A percentile compares a stretch with the other conserved stretches of the same genome.
These are phyloP conservation scores for Taphrina communis DNA, from an alignment of 1,139 yeast species.

Conservation along the genomic window DNA sequence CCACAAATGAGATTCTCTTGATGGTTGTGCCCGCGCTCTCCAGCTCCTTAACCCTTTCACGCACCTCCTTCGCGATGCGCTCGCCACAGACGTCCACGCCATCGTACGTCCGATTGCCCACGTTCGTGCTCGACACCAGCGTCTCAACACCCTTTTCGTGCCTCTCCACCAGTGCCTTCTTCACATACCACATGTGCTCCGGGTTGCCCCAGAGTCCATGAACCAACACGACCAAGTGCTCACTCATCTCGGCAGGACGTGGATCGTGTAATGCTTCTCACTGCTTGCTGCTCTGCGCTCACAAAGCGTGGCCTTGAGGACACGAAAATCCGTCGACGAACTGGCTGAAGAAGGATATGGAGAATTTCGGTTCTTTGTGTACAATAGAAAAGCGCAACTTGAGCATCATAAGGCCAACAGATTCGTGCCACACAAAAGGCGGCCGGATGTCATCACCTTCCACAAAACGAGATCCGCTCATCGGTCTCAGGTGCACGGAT, in stretches of 20 bases:
- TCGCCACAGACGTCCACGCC: slow-evolving; percentile 77
- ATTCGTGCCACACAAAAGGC: no score
- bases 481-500: no score
- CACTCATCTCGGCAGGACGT: slow-evolving; percentile 2
- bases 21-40: slow-evolving; percentile 42
- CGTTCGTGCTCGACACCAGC: slow-evolving; percentile 71
- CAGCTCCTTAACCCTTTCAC: slow-evolving; percentile 37
- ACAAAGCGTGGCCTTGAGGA: background rate
- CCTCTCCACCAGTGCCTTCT: slow-evolving; percentile 58
- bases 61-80: slow-evolving; percentile 67
- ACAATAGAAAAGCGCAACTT: no score
- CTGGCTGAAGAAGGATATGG: background rate
- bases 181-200: slow-evolving; percentile 68
- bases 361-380: no score
- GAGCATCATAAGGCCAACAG: no score
- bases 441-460: no score
- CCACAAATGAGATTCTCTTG: slow-evolving; percentile 57
- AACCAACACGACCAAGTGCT: slow-evolving; percentile 32
- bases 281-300: no score
- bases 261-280: no score
- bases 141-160: slow-evolving; percentile 58
- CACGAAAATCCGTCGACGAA: background rate
- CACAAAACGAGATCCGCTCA: no score
- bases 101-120: slow-evolving; percentile 81
- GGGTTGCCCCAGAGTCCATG: slow-evolving; percentile 79